Evolutionary conservation across 2,329 filamentous ascomycete genomes (phyloP).

Genomic region (Colletotrichum musae): DNA sequence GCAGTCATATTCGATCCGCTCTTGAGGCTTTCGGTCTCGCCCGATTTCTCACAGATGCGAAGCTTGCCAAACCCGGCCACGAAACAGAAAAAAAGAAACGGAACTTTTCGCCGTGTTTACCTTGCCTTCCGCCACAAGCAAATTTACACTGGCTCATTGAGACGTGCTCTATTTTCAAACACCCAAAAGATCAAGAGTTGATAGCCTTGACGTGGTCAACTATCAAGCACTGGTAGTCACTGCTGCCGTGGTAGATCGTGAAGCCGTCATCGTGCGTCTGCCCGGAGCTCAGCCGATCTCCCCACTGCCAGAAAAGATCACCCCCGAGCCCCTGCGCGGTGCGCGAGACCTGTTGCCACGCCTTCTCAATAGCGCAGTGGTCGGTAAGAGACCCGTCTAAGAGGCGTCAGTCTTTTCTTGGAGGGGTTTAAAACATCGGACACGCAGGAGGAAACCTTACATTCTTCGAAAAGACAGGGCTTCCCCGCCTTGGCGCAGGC

Average conservation of each 20-base stretch:
- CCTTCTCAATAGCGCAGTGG: constrained; percentile 61
- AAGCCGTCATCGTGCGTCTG: constrained; percentile 55
- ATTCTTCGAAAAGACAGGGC: constrained; percentile 27
- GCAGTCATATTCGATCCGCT: too few relatives aligned
- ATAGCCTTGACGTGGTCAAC: constrained; percentile 49
- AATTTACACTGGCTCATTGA: too few relatives aligned
- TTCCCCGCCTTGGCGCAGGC: constrained; percentile 24
- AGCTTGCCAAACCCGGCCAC: too few relatives aligned
- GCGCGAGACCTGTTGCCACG: constrained; percentile 48
- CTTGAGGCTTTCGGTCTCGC: too few relatives aligned
- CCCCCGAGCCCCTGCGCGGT: constrained; percentile 44
- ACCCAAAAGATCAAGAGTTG: background rate
- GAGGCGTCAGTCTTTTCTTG: constrained; percentile 8
- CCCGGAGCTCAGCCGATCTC: constrained; percentile 52
- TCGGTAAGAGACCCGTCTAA: constrained; percentile 19
- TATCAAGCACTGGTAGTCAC: constrained; percentile 55
- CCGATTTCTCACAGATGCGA: too few relatives aligned
- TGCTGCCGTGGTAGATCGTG: constrained; percentile 56
- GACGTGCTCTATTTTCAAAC: too few relatives aligned
- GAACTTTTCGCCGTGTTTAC: too few relatives aligned
- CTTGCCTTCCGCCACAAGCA: too few relatives aligned
- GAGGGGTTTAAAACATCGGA: constrained; percentile 2
- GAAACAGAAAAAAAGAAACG: too few relatives aligned
- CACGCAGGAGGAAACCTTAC: constrained; percentile 11
- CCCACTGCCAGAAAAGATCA: constrained; percentile 52